phyloP scores from a whole-genome alignment of 192 early-diverging fungal species.

The Backusella morwellensis region DNA sequence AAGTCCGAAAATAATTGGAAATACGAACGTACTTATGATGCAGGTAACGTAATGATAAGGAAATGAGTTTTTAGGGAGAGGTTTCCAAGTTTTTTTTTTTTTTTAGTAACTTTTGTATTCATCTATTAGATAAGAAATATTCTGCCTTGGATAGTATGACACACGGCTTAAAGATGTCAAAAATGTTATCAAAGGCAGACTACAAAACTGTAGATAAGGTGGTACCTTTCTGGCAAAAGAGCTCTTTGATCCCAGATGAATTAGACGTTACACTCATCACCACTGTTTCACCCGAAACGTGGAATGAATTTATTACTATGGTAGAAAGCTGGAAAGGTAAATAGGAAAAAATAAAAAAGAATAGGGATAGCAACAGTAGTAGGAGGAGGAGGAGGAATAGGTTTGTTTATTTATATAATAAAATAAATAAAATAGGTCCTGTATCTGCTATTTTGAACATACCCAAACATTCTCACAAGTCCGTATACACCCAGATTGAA shows the following conservation, averaged over 20 bases:
- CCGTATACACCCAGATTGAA: conserved; percentile 1
- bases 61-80: not conserved
- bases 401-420: not conserved
- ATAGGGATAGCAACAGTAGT: no score
- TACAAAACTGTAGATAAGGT: conserved; percentile 20
- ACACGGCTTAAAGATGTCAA: conserved; percentile 29
- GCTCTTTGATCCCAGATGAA: conserved; percentile 33
- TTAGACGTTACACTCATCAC: conserved; percentile 42
- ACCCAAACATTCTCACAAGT: conserved; percentile 13
- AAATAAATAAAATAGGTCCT: conserved; percentile 37
- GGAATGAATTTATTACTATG: conserved; percentile 40
- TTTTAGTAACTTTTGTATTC: not conserved
- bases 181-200: conserved; percentile 26
- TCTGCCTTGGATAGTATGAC: conserved; percentile 30
- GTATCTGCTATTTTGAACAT: conserved; percentile 53
- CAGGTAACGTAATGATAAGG: conserved; percentile 4
- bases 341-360: not conserved
- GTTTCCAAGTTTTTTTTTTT: not conserved
- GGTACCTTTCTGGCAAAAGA: conserved; percentile 34
- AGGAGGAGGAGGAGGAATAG: no score
- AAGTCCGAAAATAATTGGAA: not conserved
- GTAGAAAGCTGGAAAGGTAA: conserved; percentile 52
- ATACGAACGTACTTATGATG: conserved; percentile 28
- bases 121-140: conserved; percentile 11
- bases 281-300: conserved; percentile 38